Evolutionary conservation across 345 rosid genomes (phyloP), one percentile per base, ranked within the genome.

Genomic region (Chamaenerion angustifolium): DNA sequence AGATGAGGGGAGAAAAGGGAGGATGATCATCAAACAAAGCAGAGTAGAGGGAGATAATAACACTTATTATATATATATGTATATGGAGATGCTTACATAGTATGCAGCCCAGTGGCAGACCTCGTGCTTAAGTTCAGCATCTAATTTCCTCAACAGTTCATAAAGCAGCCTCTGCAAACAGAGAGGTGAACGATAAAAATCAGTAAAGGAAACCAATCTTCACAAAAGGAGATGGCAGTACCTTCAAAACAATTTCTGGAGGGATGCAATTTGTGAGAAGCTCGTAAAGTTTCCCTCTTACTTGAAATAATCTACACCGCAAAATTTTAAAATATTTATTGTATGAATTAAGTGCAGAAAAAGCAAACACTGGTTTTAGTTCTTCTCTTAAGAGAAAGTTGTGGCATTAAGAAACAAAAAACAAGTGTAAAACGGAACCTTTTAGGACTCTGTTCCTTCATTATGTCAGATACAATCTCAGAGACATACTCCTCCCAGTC

Each of bases 381-480:
- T 8, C 40, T 11, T 11, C 8, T 49, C 5, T 27, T 50, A 35
- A 31, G 12, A 14, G 42, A 0, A 16, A 49, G 16, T 13, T 49
- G 12, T 13, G 27, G 17, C 40, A 49, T 2, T 23, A 10, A 5
- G 27, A 23, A 49, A 49, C 0, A 31, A 9, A 40, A 6, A 55
- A 15, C 37, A 17, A 16, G 45, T 14, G 37, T 11, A 8, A 12
- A 42, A 40, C 10, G 23, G 16, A 37, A 88, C 95, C 79, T 80
- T 73, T 82, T 88, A 50, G 95, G 97, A 61, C 96, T 92, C 64
- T 92, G 96, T 74, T 92, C 98, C 79, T 68, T 76, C 96, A 92
- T 78, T 59, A 83, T 69, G 60, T 86, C 98, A 4, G 89, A 75
- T 56, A 94, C 79, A 64, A 92, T 72, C 76, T 83, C 89, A 66